Base-by-base conservation (phyloP, 2,329 filamentous ascomycete species). In the Fusarium musae region DNA sequence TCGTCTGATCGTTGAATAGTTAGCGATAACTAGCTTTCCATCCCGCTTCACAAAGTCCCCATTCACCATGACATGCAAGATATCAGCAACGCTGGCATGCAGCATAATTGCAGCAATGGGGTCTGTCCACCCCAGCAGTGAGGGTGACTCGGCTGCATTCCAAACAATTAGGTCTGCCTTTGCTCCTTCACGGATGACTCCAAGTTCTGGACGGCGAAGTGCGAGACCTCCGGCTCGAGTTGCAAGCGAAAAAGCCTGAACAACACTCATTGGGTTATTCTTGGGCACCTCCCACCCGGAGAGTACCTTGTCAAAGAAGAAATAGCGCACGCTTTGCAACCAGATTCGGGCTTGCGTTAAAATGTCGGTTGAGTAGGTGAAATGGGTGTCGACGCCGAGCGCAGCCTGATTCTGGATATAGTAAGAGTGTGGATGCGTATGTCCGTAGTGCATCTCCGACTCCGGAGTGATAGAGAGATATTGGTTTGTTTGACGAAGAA, bases 381-480 rank as follows among this genome's bases (percentile, higher is more conserved):
- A 85, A 73, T 88, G 85, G 0, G 86, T 89, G 74, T 90, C 87
- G 15, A 89, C 81, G 6, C 88, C 88, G 0, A 90, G 82, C 3
- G 86, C 78, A 2, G 83, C 84, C 69, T 90, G 87, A 73, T 90
- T 87, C 34, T 83, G 83, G 34, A 86, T 80, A 13, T 82, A 76
- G 59, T 85, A 82, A 23, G 80, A 82, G 42, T 79, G 75, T 3
- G 83, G 82, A 64, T 90, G 86, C 1, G 79, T 81, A 72, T 88
- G 87, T n/a, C 88, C 88, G 77, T 86, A 90, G 76, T 89, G 87
- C 82, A 88, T 85, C 73, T 90, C 88, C 0, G 86, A 88, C 74
- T 91, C 89, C 3, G 88, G 87, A 0, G 89, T 90, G 65, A 87
- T 87, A 58, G 87, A 87, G 46, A 90, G 79, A 78, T 86, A 86